phyloP scores from a whole-genome alignment of 805 yeast species.

The Yarrowia osloensis region DNA sequence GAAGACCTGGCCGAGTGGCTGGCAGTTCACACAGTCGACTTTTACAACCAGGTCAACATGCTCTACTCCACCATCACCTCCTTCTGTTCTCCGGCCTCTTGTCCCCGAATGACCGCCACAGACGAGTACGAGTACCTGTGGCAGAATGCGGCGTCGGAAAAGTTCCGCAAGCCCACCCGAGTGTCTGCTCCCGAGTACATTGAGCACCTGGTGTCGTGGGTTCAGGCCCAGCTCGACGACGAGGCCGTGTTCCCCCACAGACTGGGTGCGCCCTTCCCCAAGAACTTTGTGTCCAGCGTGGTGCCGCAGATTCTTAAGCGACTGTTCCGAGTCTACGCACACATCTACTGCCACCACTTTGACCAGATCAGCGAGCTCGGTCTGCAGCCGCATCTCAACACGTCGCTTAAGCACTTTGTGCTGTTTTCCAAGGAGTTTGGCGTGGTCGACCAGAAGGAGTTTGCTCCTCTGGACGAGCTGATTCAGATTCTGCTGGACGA shows the following conservation, averaged over 20 bases:
- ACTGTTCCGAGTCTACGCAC: conserved; percentile 92
- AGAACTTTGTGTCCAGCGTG: conserved; percentile 67
- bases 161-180: conserved; percentile 71
- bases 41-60: conserved; percentile 95
- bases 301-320: conserved; percentile 88
- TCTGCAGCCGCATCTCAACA: conserved; percentile 86
- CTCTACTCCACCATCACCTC: conserved; percentile 93
- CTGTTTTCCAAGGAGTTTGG: conserved; percentile 83
- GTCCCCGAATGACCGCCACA: conserved; percentile 98
- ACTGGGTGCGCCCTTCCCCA: conserved; percentile 89
- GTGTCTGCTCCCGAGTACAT: conserved; percentile 95
- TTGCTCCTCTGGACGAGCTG: conserved; percentile 87
- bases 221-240: conserved; percentile 88
- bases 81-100: conserved; percentile 90
- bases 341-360: conserved; percentile 96
- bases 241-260: conserved; percentile 88
- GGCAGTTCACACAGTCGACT: conserved; percentile 97
- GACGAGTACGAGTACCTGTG: conserved; percentile 95
- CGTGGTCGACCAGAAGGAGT: conserved; percentile 75
- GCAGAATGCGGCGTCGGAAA: conserved; percentile 66
- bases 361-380: conserved; percentile 93
- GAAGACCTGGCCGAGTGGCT: conserved; percentile 93
- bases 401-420: conserved; percentile 91
- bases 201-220: conserved; percentile 92
- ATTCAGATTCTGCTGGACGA: conserved; percentile 65